Evolutionary conservation across 768 basidiomycete genomes (phyloP), one percentile per base, ranked within the genome.

Genomic region (Gymnopilus dilepis): DNA sequence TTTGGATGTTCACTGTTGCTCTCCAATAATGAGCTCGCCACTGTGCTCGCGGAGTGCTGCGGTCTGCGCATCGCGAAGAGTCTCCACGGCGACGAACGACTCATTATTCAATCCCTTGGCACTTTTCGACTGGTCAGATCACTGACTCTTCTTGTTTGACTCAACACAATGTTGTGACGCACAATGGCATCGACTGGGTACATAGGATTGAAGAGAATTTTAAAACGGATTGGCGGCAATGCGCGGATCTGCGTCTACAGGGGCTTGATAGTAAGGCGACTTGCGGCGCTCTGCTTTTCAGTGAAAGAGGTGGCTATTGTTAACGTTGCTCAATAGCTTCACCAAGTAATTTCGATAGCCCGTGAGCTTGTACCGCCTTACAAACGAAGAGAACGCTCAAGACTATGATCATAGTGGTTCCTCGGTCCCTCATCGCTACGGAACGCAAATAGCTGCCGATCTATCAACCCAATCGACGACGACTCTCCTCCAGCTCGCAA

Each of bases 401-500:
- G n/a, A 42, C n/a, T 42, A 19, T 4, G 11, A 1, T 4, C 13
- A 1, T 42, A 7, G n/a, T 42, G 9, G 41, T 42, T 42, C 41
- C 41, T 19, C 41, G 4, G 11, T 13, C 21, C 13, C 41, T 5
- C n/a, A n/a, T n/a, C n/a, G n/a, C n/a, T n/a, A n/a, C n/a, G n/a
- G n/a, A n/a, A n/a, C n/a, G n/a, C n/a, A n/a, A n/a, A n/a, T n/a
- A n/a, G 69, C 0, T 8, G 33, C 40, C 7, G 22, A 37, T 12
- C 24, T 57, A 24, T 48, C 58, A 19, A 65, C 63, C 7, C 76
- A 78, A 38, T 76, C 72, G 19, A 69, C 60, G 59, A 80, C 82
- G 71, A 73, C 76, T 12, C 75, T 84, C 24, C 76, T 75, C 56
- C 82, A 84, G 65, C 77, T 84, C 6, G 72, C 82, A 6, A 85